Evolutionary conservation across 441 rosid genomes (phyloP), one percentile per base, ranked within the genome.

Genomic region (Erodium moschatum): DNA sequence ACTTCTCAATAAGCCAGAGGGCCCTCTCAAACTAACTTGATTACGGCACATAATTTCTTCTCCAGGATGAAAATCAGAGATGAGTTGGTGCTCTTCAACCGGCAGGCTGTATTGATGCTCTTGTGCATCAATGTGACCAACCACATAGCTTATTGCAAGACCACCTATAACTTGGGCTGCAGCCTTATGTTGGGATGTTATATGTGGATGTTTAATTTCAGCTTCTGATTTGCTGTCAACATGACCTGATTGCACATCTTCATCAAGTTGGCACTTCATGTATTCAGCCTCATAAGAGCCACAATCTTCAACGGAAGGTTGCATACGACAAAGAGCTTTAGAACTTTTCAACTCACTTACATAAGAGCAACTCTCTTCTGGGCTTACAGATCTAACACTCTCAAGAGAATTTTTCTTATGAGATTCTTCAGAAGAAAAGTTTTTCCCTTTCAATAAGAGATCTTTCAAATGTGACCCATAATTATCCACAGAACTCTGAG

Each of bases 61-160:
- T 70, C 63, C 68, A 19, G 68, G 66, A 40, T 67, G 78, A 33
- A 69, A 69, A 69, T 73, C 80, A 52, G 73, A 60, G 69, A 38
- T 24, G 19, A 66, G 52, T 70, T 12, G 21, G 9, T 54, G 33
- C 70, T 63, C 66, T 66, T 75, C 66, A 3, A 24, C 68, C 29
- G 63, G 54, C 9, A 74, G 46, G 66, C 46, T 60, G 44, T 62
- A 70, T 13, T 54, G 69, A 35, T 35, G 40, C 13, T 70, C 73
- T 67, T 67, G 74, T 16, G 65, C 8, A 7, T 64, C 71, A 71
- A 71, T 72, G 68, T 48, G 38, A 29, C 50, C 60, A 60, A 10
- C 7, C 24, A n/a, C 65, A 52, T 69, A 27, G 31, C 72, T 73
- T 40, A 64, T 69, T 79, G 42, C 70, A 62, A 40, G 73, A 44